Base-by-base conservation (phyloP, 2,329 filamentous ascomycete species). In the Juglanconis sp. region DNA sequence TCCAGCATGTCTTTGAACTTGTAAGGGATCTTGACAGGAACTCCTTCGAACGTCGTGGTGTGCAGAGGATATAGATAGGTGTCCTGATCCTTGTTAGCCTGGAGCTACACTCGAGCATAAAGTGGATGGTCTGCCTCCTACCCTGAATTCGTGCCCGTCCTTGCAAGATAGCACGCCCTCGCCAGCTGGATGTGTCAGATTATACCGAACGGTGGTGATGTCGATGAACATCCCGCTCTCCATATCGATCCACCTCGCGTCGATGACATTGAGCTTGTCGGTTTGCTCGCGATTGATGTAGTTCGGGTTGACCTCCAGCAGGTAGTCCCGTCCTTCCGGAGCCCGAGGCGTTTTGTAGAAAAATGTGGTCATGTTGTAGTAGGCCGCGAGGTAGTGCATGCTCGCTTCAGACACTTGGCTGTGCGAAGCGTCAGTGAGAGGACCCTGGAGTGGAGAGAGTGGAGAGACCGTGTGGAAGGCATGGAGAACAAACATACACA, bases 11-110 rank as follows among this genome's bases (percentile, higher is more conserved):
- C 81, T 62, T 81, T 78, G 68, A 86, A 88, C 7, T 77, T 74
- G 66, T 81, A 86, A 0, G 89, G 89, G 31, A 92, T 86, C 72
- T 86, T 86, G 50, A 82, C 87, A 0, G 80, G 76, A 0, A 86
- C 80, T 0, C 86, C 87, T 68, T 92, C 89, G 59, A 90, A 92
- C 1, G 77, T 81, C 1, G 86, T 89, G 62, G 86, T 81, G n/a
- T 86, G 79, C 68, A 92, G 75, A 0, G 89, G 89, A 68, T 86
- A 91, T 10, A 92, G 76, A 57, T 89, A 81, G 0, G 78, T 80
- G 59, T 83, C 80, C 77, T 81, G 35, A 47, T 3, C 56, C 48
- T 55, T 46, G 13, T 62, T n/a, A 67, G 62, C 34, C 15, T 42
- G n/a, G 9, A 10, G 1, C 3, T 40, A 31, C 30, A 49, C 31